Evolutionary conservation across 257 asterid genomes (phyloP), one percentile per base, ranked within the genome.

Genomic region (Capsicum pubescens): DNA sequence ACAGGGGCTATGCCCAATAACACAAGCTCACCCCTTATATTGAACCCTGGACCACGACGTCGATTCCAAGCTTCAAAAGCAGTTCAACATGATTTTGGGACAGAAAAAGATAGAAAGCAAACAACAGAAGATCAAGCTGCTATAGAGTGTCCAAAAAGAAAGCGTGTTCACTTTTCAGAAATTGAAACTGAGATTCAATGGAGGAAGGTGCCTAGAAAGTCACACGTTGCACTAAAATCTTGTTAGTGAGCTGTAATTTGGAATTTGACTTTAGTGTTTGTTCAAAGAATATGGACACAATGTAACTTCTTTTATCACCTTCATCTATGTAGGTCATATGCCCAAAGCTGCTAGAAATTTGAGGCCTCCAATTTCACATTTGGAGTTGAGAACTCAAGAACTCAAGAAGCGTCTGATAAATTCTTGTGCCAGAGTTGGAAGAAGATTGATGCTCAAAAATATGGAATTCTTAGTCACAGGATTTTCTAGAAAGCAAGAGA

Each of bases 391-490:
- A 87, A 86, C 87, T 87, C 90, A 55, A 11, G 89, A 85, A 83
- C 74, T 85, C 78, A 90, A 87, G 86, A 84, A 85, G 82, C 67
- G 52, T 87, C 85, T 56, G 32, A 83, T 42, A 78, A 86, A 39
- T 78, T 81, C 82, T 78, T 58, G 78, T 54, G 87, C 50, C 81
- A 87, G 85, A 84, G 86, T 82, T 86, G 90, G 78, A 86, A 93
- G 85, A 69, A 90, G 91, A 86, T 85, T 88, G 90, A 84, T 94
- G 85, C 91, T 94, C 81, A 92, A 88, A 85, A 88, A 88, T 87
- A 91, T 93, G 89, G 96, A 92, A 83, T 94, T 94, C 90, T 87
- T 94, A 89, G 91, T 94, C 32, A 93, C 97, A 83, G 97, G 98
- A 67, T 90, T 93, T 85, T 90, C 97, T 82, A 84, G 83, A 82